A percentile compares a stretch with the other conserved stretches of the same genome.
phyloP scores from a whole-genome alignment of 371 early-diverging fungal species.

The Saksenaea vasiformis region DNA sequence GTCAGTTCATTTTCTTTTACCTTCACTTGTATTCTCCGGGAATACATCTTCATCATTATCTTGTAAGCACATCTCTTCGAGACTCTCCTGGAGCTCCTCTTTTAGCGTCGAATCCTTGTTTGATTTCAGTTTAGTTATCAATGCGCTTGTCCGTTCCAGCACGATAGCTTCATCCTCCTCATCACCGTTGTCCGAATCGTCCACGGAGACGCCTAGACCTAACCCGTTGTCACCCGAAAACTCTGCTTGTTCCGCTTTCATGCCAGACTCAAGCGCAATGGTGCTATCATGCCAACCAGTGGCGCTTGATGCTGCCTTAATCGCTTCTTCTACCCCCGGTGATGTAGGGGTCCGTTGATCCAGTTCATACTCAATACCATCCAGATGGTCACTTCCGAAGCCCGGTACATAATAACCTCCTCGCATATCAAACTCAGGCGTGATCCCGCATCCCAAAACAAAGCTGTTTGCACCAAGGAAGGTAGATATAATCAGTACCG shows the following conservation, averaged over 20 bases:
- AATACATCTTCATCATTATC: slow-evolving; percentile 7
- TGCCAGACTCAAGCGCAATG: slow-evolving; percentile 2
- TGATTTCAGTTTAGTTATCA: slow-evolving; percentile 38
- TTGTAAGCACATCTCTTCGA: slow-evolving; percentile 27
- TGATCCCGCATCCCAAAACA: slow-evolving; percentile 64
- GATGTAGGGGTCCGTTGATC: slow-evolving; percentile 21
- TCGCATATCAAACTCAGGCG: slow-evolving; percentile 67
- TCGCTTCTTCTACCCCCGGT: slow-evolving; percentile 13
- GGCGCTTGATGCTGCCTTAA: slow-evolving; percentile 27
- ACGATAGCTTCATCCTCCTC: slow-evolving; percentile 14
- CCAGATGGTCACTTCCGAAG: slow-evolving; percentile 1
- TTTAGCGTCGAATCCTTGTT: slow-evolving; percentile 32
- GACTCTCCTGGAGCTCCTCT: slow-evolving; percentile 38
- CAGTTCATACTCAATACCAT: slow-evolving; percentile 47
- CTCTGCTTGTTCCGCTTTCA: slow-evolving; percentile 3
- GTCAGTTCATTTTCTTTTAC: no score
- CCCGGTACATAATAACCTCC: slow-evolving; percentile 47
- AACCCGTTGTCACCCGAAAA: slow-evolving; percentile 28
- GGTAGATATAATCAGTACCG: slow-evolving; percentile 56
- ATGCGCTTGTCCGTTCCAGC: slow-evolving; percentile 22
- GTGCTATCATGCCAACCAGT: slow-evolving; percentile 40
- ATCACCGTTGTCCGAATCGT: neutral
- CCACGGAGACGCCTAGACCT: slow-evolving; percentile 34
- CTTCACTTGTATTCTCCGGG: slow-evolving; percentile 4
- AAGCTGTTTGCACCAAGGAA: slow-evolving; percentile 62